Percentiles rank a stretch among this genome's conserved stretches.
phyloP scores from a whole-genome alignment of 2,329 filamentous ascomycete species.

The Penicillium sp. region DNA sequence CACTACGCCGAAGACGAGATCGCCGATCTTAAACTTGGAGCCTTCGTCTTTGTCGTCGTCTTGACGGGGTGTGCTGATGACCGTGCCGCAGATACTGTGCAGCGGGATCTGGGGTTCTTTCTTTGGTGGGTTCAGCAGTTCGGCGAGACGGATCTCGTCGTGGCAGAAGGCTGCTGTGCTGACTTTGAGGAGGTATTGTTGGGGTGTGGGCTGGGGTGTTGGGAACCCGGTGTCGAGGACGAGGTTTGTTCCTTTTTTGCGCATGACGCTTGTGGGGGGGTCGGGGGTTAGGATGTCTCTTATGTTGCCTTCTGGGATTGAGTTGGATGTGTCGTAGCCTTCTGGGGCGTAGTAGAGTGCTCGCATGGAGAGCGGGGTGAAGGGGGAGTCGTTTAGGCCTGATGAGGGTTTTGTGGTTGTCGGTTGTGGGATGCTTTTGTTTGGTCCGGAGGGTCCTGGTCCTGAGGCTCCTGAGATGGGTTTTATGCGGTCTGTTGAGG shows the following conservation, averaged over 20 bases:
- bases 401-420: constrained; percentile 23
- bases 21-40: constrained; percentile 41
- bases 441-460: too few species aligned
- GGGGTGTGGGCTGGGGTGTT: constrained; percentile 33
- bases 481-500: too few species aligned
- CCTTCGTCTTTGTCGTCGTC: constrained; percentile 32
- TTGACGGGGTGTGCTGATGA: constrained; percentile 35
- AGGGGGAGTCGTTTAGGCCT: constrained; percentile 36
- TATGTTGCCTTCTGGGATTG: constrained; percentile 10
- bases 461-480: too few species aligned
- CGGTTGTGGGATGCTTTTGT: constrained; percentile 10
- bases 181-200: constrained; percentile 44
- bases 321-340: not conserved
- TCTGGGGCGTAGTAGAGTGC: constrained; percentile 36
- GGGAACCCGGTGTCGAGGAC: constrained; percentile 37
- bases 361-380: constrained; percentile 38
- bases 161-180: constrained; percentile 39
- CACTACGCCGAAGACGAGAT: constrained; percentile 40
- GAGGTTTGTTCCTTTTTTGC: constrained; percentile 28
- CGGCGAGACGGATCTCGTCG: constrained; percentile 34
- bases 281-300: constrained; percentile 10
- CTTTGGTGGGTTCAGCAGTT: constrained; percentile 27
- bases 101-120: constrained; percentile 38
- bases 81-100: constrained; percentile 41
- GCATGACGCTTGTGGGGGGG: constrained; percentile 12